These are phyloP conservation scores for Serendipita sp. DNA, from an alignment of 768 basidiomycete species.

Conservation along the genomic window DNA sequence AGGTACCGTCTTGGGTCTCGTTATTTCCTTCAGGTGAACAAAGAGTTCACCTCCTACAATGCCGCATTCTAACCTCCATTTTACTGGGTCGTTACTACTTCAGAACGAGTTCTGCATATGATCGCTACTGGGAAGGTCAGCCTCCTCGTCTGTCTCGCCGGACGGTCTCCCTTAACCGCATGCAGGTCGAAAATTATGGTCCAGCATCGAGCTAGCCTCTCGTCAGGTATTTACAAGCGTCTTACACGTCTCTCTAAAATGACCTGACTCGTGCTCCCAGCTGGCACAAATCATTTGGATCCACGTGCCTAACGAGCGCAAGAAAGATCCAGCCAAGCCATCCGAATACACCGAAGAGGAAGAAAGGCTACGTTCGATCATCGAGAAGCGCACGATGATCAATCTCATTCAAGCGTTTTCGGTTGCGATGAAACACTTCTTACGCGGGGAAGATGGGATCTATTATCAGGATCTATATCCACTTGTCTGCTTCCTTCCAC, in stretches of 20 bases:
- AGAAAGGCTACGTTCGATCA: slow-evolving; percentile 25
- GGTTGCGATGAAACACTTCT: slow-evolving; percentile 47
- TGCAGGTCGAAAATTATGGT: slow-evolving; percentile 56
- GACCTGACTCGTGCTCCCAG: background rate
- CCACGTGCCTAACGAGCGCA: slow-evolving; percentile 30
- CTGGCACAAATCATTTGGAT: slow-evolving; percentile 33
- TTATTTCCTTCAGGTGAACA: slow-evolving; percentile 28
- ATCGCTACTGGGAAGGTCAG: slow-evolving; percentile 28
- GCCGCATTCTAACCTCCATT: too few relatives aligned
- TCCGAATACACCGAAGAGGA: background rate
- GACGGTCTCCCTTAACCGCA: background rate
- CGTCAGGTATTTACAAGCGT: slow-evolving; percentile 31
- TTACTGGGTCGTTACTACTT: slow-evolving; percentile 14
- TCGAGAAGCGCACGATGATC: slow-evolving; percentile 64
- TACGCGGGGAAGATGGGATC: slow-evolving; percentile 51
- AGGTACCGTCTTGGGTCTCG: slow-evolving; percentile 20
- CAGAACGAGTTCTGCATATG: slow-evolving; percentile 56
- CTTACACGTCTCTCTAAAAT: slow-evolving; percentile 8
- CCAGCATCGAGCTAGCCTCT: slow-evolving; percentile 38
- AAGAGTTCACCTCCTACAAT: too few relatives aligned
- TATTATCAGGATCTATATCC: slow-evolving; percentile 64
- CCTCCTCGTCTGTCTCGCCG: background rate
- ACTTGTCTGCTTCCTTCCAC: slow-evolving; percentile 50
- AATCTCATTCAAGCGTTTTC: slow-evolving; percentile 60
- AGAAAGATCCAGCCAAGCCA: slow-evolving; percentile 14